A percentile compares a stretch with the other conserved stretches of the same genome.
Conservation (phyloP, 306 rosid species). For the Bauhinia variegata region DNA sequence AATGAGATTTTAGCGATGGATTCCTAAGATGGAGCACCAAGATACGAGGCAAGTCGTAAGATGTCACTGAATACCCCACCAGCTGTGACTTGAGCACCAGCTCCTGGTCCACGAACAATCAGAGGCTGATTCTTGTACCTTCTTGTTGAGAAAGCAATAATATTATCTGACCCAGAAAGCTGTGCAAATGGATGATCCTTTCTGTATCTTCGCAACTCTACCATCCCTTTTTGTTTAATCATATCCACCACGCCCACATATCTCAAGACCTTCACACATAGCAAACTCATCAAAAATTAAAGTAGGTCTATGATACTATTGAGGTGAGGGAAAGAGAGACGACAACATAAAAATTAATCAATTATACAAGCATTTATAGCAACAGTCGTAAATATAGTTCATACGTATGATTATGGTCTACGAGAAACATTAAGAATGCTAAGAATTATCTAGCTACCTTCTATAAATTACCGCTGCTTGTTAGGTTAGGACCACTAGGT, state of each 20-base stretch:
- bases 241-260: constrained; percentile 94
- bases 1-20: neutral
- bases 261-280: constrained; percentile 82
- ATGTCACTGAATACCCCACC: constrained; percentile 95
- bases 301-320: neutral
- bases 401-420: too few species aligned
- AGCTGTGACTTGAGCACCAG: constrained; percentile 98
- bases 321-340: neutral
- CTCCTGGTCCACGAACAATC: constrained; percentile 95
- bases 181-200: constrained; percentile 97
- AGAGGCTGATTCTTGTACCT: constrained; percentile 85
- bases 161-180: constrained; percentile 88
- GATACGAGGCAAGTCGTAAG: constrained; percentile 94
- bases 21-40: constrained; percentile 98
- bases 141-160: constrained; percentile 85
- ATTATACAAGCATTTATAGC: neutral
- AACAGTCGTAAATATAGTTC: too few species aligned
- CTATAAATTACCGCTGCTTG: too few species aligned
- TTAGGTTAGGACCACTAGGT: too few species aligned
- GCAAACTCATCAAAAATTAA: constrained; percentile 18
- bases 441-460: too few species aligned
- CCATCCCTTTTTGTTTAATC: constrained; percentile 65
- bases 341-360: constrained; percentile 4
- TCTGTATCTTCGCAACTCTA: constrained; percentile 78
- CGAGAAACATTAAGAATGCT: too few species aligned